Percentiles rank a stretch among this genome's conserved stretches.
phyloP scores from a whole-genome alignment of 2,329 filamentous ascomycete genomes.

The Chrysoporthe austroafricana region DNA sequence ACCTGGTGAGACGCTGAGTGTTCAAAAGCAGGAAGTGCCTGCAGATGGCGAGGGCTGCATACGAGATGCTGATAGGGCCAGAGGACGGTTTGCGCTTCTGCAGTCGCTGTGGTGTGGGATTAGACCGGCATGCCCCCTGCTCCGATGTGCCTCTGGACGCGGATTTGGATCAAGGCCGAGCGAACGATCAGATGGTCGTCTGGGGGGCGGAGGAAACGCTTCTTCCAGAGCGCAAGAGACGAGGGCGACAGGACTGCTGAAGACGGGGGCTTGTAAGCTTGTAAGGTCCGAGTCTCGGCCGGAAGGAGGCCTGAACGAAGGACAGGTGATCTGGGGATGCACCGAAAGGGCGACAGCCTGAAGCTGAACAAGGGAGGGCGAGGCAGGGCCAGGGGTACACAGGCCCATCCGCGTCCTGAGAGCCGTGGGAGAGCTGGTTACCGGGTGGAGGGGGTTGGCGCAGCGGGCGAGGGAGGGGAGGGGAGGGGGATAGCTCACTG shows the following conservation, averaged over 20 bases:
- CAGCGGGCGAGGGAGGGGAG: too few relatives aligned
- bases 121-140: slow-evolving; percentile 24
- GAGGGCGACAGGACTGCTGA: neutral
- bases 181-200: neutral
- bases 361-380: neutral
- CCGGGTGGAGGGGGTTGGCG: too few relatives aligned
- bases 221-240: neutral
- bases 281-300: neutral
- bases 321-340: neutral
- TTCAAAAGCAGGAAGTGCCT: slow-evolving; percentile 14
- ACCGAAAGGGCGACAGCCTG: neutral
- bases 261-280: slow-evolving; percentile 1
- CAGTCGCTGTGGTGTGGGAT: slow-evolving; percentile 16
- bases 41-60: neutral
- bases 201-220: neutral
- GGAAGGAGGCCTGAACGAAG: neutral
- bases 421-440: neutral
- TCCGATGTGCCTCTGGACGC: neutral
- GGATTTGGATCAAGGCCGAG: neutral
- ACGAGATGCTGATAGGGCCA: slow-evolving; percentile 19
- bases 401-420: slow-evolving; percentile 1
- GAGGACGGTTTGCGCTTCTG: neutral
- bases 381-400: neutral
- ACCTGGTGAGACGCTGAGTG: slow-evolving; percentile 23
- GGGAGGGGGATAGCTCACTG: neutral